Evolutionary conservation across 2,329 filamentous ascomycete species (phyloP), one percentile per base, ranked within the genome.

Genomic region (Xylaria sp.): DNA sequence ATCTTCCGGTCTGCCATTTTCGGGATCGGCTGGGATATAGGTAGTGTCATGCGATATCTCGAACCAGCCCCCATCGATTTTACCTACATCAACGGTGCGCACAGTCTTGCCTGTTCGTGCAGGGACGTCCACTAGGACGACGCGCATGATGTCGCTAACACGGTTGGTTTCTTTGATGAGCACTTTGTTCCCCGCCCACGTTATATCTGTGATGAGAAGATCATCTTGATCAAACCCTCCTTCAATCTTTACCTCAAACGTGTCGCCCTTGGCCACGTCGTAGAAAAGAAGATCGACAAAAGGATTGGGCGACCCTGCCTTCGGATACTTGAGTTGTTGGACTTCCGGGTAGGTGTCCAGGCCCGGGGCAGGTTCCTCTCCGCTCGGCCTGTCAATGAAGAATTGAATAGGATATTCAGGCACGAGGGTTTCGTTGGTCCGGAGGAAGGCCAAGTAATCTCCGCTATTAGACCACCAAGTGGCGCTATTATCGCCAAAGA

Each of bases 381-480:
- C 93, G 72, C 93, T 97, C 2, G 96, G 95, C 50, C 93, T 86
- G 28, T 93, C 93, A 68, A 97, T 83, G 80, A 96, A 99, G 83
- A 97, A 99, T 75, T 98, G 92, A 9, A 99, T 88, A 0, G 95
- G 94, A 74, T 93, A 99, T 72, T 94, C 93, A 0, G 95, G 94
- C 0, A 99, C 96, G 28, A 88, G 86, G 0, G 94, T 94, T 81
- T 99, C 97, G 78, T 99, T 96, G 6, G 96, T 99, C 34, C 94
- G 90, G 68, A 99, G 83, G 79, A 97, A 99, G 25, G 96, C 93
- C 66, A 99, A 82, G 77, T 92, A 97, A 74, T 93, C 91, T 60
- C 94, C 96, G 78, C 97, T 93, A 41, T 90, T 87, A 39, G 93
- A 95, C 94, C 94, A 99, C 96, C 97, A 99, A 0, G 94, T 97